Percentiles rank a stretch among this genome's conserved stretches.
phyloP scores from a whole-genome alignment of 805 yeast species.

The Maudiozyma serrabonitensis region DNA sequence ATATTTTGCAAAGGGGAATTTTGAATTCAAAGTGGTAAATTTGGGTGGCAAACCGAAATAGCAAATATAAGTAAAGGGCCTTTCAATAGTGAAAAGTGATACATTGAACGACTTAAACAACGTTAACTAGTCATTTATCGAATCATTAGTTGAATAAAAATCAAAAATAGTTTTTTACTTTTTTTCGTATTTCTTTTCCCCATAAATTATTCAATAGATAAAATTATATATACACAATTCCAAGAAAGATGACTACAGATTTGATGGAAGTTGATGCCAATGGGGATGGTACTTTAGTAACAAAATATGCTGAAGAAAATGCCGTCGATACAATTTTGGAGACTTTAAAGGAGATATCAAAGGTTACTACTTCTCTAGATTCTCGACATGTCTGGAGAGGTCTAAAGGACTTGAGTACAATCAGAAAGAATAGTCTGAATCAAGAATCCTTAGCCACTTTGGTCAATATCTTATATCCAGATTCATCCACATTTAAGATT shows the following conservation, averaged over 20 bases:
- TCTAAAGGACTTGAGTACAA: constrained; percentile 67
- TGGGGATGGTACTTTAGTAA: constrained; percentile 20
- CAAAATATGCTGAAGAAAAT: constrained; percentile 25
- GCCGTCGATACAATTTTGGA: constrained; percentile 26
- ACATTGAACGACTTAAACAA: too few species aligned
- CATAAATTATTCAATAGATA: too few species aligned
- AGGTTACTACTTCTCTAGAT: constrained; percentile 66
- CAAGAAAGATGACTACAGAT: constrained; percentile 1
- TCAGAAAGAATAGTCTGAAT: constrained; percentile 52
- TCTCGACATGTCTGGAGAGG: constrained; percentile 81
- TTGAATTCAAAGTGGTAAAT: neutral
- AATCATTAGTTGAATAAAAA: neutral
- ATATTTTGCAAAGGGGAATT: neutral
- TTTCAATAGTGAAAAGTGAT: too few species aligned
- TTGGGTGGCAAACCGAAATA: neutral
- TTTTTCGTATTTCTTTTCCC: too few species aligned
- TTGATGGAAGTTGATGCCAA: constrained; percentile 8
- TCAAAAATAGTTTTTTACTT: too few species aligned
- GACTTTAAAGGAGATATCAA: constrained; percentile 31
- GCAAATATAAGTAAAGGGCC: neutral
- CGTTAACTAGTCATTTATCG: neutral
- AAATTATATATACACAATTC: neutral
- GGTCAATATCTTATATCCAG: constrained; percentile 47
- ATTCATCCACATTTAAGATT: constrained; percentile 33
- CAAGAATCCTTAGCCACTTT: constrained; percentile 45